A percentile compares a stretch with the other conserved stretches of the same genome.
Evolutionary conservation across 352 stramenopile genomes (phyloP).

Genomic region (Phytophthora tubulina): DNA sequence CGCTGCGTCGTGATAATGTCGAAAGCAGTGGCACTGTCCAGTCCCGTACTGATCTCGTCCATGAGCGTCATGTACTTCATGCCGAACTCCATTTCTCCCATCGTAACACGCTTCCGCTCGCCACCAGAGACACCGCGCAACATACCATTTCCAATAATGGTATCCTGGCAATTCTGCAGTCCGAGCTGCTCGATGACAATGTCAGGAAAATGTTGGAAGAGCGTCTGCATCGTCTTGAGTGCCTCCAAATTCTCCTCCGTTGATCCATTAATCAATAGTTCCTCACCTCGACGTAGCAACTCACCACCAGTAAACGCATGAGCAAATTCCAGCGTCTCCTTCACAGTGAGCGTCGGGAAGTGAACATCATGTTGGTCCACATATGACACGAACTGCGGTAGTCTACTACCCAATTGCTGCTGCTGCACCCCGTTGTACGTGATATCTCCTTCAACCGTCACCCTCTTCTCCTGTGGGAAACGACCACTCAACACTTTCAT

Average conservation of each 20-base stretch:
- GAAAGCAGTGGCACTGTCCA: slow-evolving; percentile 63
- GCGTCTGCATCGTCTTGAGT: slow-evolving; percentile 20
- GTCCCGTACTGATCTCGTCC: slow-evolving; percentile 80
- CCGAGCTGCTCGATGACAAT: slow-evolving; percentile 57
- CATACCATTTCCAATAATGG: slow-evolving; percentile 56
- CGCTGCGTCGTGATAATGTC: slow-evolving; percentile 64
- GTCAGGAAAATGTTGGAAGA: slow-evolving; percentile 51
- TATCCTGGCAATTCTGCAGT: slow-evolving; percentile 55
- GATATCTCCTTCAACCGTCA: slow-evolving; percentile 37
- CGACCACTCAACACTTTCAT: slow-evolving; percentile 44
- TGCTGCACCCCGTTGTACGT: slow-evolving; percentile 47
- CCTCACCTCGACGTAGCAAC: slow-evolving; percentile 21
- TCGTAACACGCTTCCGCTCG: slow-evolving; percentile 73
- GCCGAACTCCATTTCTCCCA: slow-evolving; percentile 86
- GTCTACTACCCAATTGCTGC: slow-evolving; percentile 19
- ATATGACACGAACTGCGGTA: slow-evolving; percentile 62
- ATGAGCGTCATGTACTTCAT: slow-evolving; percentile 78
- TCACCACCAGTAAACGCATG: slow-evolving; percentile 70
- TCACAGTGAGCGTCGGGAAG: slow-evolving; percentile 74
- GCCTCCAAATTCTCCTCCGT: slow-evolving; percentile 41
- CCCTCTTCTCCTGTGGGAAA: slow-evolving; percentile 38
- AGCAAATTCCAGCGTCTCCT: slow-evolving; percentile 59
- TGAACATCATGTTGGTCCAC: slow-evolving; percentile 60
- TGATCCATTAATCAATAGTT: slow-evolving; percentile 36
- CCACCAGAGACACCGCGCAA: slow-evolving; percentile 68